Evolutionary conservation across 305 asterid genomes (phyloP).

Genomic region (Withania somnifera): DNA sequence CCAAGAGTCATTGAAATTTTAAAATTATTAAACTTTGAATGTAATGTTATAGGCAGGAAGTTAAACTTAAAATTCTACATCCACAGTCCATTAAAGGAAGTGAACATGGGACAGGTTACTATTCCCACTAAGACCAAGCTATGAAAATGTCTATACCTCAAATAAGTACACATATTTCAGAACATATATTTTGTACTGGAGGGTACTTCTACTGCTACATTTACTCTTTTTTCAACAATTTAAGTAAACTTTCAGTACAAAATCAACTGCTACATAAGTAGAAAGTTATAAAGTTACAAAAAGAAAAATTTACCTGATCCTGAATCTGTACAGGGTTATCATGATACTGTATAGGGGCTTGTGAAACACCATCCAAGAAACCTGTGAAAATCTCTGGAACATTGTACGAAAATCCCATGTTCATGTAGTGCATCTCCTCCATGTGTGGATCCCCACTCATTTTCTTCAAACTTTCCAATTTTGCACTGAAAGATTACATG

Average conservation of each 20-base stretch:
- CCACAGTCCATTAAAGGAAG: not conserved
- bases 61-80: not conserved
- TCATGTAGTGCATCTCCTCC: conserved; percentile 41
- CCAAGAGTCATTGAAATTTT: not conserved
- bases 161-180: not conserved
- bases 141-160: not conserved
- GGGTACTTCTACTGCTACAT: not conserved
- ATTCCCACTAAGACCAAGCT: not conserved
- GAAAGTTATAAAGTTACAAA: not conserved
- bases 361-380: conserved; percentile 37
- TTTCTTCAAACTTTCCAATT: not conserved
- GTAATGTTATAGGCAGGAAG: not conserved
- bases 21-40: not conserved
- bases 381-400: conserved; percentile 36
- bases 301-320: conserved; percentile 34
- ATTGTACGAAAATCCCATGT: conserved; percentile 38
- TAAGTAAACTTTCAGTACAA: not conserved
- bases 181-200: not conserved
- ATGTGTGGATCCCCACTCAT: conserved; percentile 47
- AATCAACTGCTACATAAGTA: not conserved
- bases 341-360: conserved; percentile 36
- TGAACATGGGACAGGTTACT: not conserved
- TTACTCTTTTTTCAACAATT: not conserved
- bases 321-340: conserved; percentile 31
- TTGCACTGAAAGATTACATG: not conserved